Base-by-base conservation (phyloP, 345 rosid genomes). In the Pistacia vera region DNA sequence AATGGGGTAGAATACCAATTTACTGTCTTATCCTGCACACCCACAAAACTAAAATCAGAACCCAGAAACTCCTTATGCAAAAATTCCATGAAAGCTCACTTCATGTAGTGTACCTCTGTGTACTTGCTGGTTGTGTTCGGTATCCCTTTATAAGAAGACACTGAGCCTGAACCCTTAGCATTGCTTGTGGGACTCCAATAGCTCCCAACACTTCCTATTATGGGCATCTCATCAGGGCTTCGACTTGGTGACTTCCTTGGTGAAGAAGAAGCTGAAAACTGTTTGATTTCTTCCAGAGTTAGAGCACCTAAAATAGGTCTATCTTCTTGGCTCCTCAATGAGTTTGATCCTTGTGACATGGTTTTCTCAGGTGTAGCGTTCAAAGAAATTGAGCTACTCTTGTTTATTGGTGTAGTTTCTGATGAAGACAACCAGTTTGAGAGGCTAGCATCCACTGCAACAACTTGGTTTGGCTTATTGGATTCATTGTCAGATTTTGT, bases 1-100 rank as follows among this genome's bases (percentile, higher is more conserved):
- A 92, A 96, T 51, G 99, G 99, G 13, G 98, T 96, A 33, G 95
- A 88, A 68, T 94, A 90, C 98, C 95, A 94, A 58, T 89, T 91
- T 80, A 93, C 98, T 66, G 78, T 90, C 83, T 83, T 93, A 73
- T 96, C 99, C 98, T 93, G 95, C 94, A 89, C 9, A 70, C 38
- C 66, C 74, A 79, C 48, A 62, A 82, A 78, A 46, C 63, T 57
- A 17, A 55, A 5, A 74, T 70, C 68, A 81, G 48, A 65, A 72
- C 41, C 59, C 72, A 54, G 61, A 4, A 66, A 52, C 67, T 54
- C 63, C 66, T 36, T 54, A 75, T 41, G 36, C 66, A 46, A 66
- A 25, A 30, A 65, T 33, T 30, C 36, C 64, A 66, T 51, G n/a
- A 48, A 72, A 52, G 36, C 18, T 75, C 78, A 78, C 64, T 79